Evolutionary conservation across 257 asterid species (phyloP), one percentile per base, ranked within the genome.

Genomic region (Cynanchum wilfordii): DNA sequence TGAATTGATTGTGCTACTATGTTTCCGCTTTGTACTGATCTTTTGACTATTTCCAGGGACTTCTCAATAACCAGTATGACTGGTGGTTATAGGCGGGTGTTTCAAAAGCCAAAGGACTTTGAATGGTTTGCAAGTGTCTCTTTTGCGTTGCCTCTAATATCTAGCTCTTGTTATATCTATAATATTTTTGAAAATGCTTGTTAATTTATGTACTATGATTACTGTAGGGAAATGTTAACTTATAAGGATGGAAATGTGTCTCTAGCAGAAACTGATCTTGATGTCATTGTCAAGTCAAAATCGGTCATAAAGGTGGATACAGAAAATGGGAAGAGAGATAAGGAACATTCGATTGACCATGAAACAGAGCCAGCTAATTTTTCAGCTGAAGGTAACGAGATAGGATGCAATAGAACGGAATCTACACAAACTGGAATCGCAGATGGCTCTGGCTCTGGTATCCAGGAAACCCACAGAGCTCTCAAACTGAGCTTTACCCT

Each of bases 31-130:
- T 60, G 65, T 59, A 38, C 24, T 40, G 22, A 45, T 38, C 59
- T n/a, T 30, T 7, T 13, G 25, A 19, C 19, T 19, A 8, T 69
- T 65, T 79, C 72, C 74, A 94, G 97, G 89, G 98, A 91, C 71
- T 94, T 94, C 74, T 94, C 98, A 55, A 85, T 91, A 67, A 85
- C 89, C 80, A 86, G 80, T 84, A 80, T 94, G 89, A 89, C 97
- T 20, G 98, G 98, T 64, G 95, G 89, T 75, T 94, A 91, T 66
- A 88, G 98, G 75, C 89, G 88, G 74, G 94, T 91, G 75, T 94
- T 89, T 86, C 96, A 91, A 77, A 91, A 84, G 84, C 97, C 92
- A 2, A 91, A 86, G 89, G 90, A 91, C 83, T 94, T 83, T 76
- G 83, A 89, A 76, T 94, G 97, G 98, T 93, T 85, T 65, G 84